phyloP scores from a whole-genome alignment of 2,329 filamentous ascomycete species.

The Penicillium sp. region DNA sequence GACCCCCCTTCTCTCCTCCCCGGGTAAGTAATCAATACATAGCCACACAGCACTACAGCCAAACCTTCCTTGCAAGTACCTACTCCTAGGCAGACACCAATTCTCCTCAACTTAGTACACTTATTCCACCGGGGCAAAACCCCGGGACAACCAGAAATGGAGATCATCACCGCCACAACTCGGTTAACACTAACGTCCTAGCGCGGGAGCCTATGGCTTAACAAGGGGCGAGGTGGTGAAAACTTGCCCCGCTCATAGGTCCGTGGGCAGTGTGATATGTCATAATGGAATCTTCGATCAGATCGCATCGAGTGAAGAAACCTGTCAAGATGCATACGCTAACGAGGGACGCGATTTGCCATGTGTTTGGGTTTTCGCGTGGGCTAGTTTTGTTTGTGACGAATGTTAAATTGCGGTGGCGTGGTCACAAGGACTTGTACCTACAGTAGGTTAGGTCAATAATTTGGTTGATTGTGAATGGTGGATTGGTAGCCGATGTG shows the following conservation, averaged over 20 bases:
- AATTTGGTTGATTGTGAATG: not conserved
- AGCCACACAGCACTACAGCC: too few species aligned
- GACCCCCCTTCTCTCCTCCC: not conserved
- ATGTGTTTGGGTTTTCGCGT: not conserved
- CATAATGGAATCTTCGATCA: not conserved
- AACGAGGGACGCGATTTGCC: not conserved
- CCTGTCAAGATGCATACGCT: not conserved
- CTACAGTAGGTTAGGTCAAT: not conserved
- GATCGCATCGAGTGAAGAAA: not conserved
- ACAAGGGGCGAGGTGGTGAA: not conserved
- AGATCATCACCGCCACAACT: not conserved
- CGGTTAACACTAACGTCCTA: not conserved
- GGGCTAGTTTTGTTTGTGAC: not conserved
- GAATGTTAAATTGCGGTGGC: slow-evolving; percentile 3
- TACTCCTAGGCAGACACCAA: not conserved
- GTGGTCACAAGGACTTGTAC: not conserved
- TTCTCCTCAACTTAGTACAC: not conserved
- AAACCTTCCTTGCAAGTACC: not conserved
- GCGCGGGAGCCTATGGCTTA: not conserved
- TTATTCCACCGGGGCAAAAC: too few species aligned
- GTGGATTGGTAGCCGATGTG: not conserved
- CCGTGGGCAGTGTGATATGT: not conserved
- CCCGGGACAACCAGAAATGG: not conserved
- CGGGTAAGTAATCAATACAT: not conserved
- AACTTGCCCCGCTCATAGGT: not conserved